These are phyloP conservation scores for Lepiota brunneoincarnata DNA, from an alignment of 768 basidiomycete genomes.

Conservation along the genomic window DNA sequence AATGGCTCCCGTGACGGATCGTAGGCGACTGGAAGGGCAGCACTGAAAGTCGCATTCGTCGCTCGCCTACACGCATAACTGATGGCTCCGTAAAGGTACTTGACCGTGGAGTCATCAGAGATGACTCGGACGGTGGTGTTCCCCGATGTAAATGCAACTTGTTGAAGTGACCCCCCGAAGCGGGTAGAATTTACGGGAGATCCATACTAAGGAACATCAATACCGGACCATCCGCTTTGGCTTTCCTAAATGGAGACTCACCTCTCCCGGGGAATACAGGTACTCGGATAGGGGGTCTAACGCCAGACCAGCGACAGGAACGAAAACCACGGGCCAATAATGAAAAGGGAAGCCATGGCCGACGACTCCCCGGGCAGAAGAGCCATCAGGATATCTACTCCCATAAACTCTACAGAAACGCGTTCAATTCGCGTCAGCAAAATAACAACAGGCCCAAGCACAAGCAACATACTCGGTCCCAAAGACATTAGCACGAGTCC, in stretches of 20 bases:
- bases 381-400: slow-evolving; percentile 56
- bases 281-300: slow-evolving; percentile 18
- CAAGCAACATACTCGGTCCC: too few species aligned
- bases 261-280: slow-evolving; percentile 32
- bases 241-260: slow-evolving; percentile 14
- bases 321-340: slow-evolving; percentile 56
- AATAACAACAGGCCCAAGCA: too few species aligned
- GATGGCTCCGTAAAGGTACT: slow-evolving; percentile 36
- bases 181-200: slow-evolving; percentile 37
- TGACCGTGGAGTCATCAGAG: slow-evolving; percentile 42
- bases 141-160: slow-evolving; percentile 35
- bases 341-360: slow-evolving; percentile 58
- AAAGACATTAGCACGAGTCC: too few species aligned
- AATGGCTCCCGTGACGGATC: slow-evolving; percentile 1
- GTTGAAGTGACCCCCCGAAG: slow-evolving; percentile 40
- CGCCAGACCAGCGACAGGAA: slow-evolving; percentile 11
- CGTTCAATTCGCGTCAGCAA: too few species aligned
- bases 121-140: slow-evolving; percentile 34
- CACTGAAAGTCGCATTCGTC: slow-evolving; percentile 14
- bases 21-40: slow-evolving; percentile 30
- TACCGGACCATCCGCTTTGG: neutral
- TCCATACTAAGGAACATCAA: slow-evolving; percentile 37
- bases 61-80: slow-evolving; percentile 12
- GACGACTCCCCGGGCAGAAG: slow-evolving; percentile 38
- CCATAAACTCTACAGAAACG: slow-evolving; percentile 43